phyloP scores from a whole-genome alignment of 1,139 yeast species.

The Taphrina flavorubra region DNA sequence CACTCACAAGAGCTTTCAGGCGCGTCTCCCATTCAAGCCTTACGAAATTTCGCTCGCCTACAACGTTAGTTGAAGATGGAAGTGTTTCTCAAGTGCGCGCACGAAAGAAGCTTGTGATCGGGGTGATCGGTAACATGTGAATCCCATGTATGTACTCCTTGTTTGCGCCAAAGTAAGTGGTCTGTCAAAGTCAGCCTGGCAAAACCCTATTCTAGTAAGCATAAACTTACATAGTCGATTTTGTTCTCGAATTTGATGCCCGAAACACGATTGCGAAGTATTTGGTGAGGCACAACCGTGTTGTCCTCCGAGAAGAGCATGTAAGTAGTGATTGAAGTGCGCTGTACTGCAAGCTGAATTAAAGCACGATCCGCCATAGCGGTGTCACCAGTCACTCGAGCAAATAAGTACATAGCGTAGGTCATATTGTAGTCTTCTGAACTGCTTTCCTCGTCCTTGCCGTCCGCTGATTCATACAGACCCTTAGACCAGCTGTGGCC shows the following conservation, averaged over 20 bases:
- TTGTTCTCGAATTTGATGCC: constrained; percentile 61
- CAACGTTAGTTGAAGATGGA: neutral
- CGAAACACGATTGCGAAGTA: constrained; percentile 68
- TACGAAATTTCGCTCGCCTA: constrained; percentile 15
- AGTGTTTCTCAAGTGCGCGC: neutral
- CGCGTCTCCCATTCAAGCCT: constrained; percentile 7
- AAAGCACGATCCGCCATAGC: constrained; percentile 76
- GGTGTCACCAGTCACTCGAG: constrained; percentile 65
- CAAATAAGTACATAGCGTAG: constrained; percentile 84
- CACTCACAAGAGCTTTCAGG: neutral
- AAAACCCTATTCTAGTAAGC: neutral
- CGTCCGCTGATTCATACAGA: constrained; percentile 70
- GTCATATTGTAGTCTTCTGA: constrained; percentile 70
- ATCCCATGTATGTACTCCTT: constrained; percentile 90
- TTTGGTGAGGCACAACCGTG: constrained; percentile 62
- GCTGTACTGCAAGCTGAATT: constrained; percentile 70
- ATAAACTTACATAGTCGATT: constrained; percentile 56
- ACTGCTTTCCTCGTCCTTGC: constrained; percentile 81
- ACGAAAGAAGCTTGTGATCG: constrained; percentile 34
- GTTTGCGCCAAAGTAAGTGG: constrained; percentile 82
- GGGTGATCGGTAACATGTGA: constrained; percentile 54
- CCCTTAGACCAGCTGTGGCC: constrained; percentile 92
- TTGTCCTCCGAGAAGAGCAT: constrained; percentile 65
- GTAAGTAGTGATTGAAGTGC: constrained; percentile 67
- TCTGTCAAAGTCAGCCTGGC: constrained; percentile 55